Base-by-base conservation (phyloP, 345 rosid species). In the Eutrema yunnanense region DNA sequence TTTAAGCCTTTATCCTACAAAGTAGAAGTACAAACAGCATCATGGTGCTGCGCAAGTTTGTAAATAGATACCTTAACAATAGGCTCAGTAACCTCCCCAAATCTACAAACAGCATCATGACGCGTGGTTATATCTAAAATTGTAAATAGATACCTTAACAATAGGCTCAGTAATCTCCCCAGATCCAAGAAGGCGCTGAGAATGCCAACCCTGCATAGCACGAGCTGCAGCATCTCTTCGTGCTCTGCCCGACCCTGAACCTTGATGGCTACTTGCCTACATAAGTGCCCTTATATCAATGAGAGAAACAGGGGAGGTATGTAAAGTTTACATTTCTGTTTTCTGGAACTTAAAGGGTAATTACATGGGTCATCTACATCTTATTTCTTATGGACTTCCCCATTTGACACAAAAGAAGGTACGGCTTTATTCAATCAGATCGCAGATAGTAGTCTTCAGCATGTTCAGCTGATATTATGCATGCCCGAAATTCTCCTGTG, bases 151-250 rank as follows among this genome's bases (percentile, higher is more conserved):
- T 38, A 87, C 92, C 92, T 84, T 83, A 60, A 81, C 77, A 72
- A 81, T 59, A 14, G 88, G 88, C 80, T 86, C 89, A 16, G 83
- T 68, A 72, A 83, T 84, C 75, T 92, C 96, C 37, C 88, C 96
- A 81, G 82, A 77, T 72, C 87, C 96, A 81, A 81, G 83, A 74
- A 81, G 82, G 54, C 88, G 96, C 64, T 90, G 98, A 44, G 95
- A 82, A 75, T 92, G 96, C 98, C 96, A 92, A 81, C 97, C 93
- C 81, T 92, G 92, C 98, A 92, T 88, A 42, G 96, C 97, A 80
- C 97, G 96, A 58, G 96, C 90, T 65, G 96, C 92, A 82, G 98
- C 83, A 84, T 85, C 92, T 77, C 96, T 82, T 48, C 93, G 85
- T 73, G 90, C 90, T 77, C 96, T 82, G 33, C 94, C 89, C 64